These are phyloP conservation scores for Chlamydomonas asymmetrica DNA, from an alignment of 139 green algal species.

Conservation along the genomic window DNA sequence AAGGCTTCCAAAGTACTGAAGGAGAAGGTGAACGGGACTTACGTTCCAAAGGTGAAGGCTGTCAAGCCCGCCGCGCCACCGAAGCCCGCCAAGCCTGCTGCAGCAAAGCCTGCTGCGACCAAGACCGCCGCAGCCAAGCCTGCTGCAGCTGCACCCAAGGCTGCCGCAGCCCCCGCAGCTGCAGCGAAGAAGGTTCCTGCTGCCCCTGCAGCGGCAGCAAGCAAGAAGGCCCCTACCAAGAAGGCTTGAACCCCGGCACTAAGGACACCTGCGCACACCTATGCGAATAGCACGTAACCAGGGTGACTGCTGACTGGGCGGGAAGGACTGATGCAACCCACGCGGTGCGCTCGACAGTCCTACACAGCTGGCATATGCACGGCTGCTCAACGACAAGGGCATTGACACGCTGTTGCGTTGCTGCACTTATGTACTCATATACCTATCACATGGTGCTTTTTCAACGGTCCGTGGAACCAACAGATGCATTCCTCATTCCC, in stretches of 20 bases:
- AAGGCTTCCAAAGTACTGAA: neutral
- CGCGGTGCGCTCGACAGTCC: neutral
- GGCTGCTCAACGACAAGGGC: neutral
- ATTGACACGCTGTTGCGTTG: neutral
- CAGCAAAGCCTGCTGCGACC: neutral
- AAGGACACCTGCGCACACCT: neutral
- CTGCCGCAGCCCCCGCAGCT: neutral
- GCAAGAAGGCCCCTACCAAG: neutral
- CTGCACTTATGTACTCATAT: too few relatives aligned
- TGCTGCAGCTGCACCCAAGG: neutral
- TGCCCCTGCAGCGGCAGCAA: too few relatives aligned
- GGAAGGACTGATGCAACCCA: neutral
- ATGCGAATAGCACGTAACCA: neutral
- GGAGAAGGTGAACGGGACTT: conserved; percentile 2
- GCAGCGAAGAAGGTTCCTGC: neutral
- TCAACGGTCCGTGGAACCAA: neutral
- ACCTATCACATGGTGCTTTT: neutral
- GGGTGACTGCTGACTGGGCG: neutral
- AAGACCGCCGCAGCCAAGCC: neutral
- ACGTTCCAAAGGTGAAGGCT: neutral
- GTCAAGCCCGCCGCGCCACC: neutral
- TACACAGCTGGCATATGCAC: neutral
- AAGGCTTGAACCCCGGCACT: neutral
- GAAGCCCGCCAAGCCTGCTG: neutral
- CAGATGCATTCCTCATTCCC: neutral